Conservation (phyloP, 441 rosid genomes). For the Populus hybrid region DNA sequence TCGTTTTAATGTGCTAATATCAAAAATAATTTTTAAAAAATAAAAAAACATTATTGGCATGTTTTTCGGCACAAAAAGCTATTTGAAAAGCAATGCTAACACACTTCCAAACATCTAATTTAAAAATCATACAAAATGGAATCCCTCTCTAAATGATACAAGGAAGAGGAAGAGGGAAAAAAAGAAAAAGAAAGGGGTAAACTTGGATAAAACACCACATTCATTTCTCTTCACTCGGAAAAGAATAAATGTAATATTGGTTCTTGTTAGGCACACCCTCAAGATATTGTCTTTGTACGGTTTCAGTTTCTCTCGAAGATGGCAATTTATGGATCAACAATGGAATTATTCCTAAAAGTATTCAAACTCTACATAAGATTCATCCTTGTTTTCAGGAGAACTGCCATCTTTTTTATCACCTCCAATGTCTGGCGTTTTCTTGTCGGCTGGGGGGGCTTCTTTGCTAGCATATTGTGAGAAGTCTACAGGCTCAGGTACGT, state of each 20-base stretch:
- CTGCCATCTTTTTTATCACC: slow-evolving; percentile 25
- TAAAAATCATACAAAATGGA: too few relatives aligned
- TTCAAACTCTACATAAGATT: slow-evolving; percentile 67
- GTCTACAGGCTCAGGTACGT: slow-evolving; percentile 72
- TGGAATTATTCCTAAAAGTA: slow-evolving; percentile 48
- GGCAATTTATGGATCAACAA: background rate
- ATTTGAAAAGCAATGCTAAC: too few relatives aligned
- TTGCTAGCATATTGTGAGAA: slow-evolving; percentile 52
- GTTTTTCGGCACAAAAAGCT: too few relatives aligned
- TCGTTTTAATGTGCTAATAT: too few relatives aligned
- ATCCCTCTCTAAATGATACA: too few relatives aligned
- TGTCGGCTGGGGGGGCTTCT: slow-evolving; percentile 37
- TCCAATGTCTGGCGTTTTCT: slow-evolving; percentile 24
- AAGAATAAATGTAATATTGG: background rate
- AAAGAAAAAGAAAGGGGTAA: too few relatives aligned
- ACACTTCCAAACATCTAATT: too few relatives aligned
- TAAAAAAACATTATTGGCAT: too few relatives aligned
- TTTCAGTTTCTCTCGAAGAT: background rate
- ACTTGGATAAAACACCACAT: too few relatives aligned
- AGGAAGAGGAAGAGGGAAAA: too few relatives aligned
- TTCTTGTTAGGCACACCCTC: background rate
- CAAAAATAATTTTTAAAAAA: too few relatives aligned
- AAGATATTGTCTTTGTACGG: background rate
- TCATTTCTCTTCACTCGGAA: background rate
- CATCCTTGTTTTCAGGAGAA: slow-evolving; percentile 27